Base-by-base conservation (phyloP, 1,139 yeast species). In the Pichia sp. region DNA sequence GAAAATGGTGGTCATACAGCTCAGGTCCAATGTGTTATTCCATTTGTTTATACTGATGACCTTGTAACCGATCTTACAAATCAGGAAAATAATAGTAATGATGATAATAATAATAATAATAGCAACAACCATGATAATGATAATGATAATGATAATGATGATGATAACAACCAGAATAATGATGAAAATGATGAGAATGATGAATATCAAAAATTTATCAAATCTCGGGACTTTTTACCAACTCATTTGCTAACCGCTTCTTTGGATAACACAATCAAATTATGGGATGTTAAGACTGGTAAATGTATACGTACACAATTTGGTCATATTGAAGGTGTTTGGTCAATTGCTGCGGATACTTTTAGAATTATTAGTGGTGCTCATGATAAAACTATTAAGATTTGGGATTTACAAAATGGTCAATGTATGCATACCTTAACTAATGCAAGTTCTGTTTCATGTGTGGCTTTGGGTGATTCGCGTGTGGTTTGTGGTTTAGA, bases 281-380 rank as follows among this genome's bases (percentile, higher is more conserved):
- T 92, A 40, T 92, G 97, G 97, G 95, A 89, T 56, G 82, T 89
- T 31, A 71, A 73, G 51, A 78, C 94, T 0, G 97, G 97, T 4
- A 78, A 79, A 62, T 90, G 97, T 59, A 78, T 87, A 22, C 73
- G 97, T 47, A 90, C 98, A 0, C 90, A 92, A 62, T 90, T 90
- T 66, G 98, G 98, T 6, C 98, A 92, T 60, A 87, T 90, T 45
- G 97, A 92, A 64, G 97, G 97, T 22, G 96, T 92, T 22, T 90
- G 97, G 97, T 87, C 92, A 35, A 84, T 92, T 49, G 87, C 92
- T 20, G 95, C 97, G 0, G 97, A 92, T 67, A 89, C 92, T 37
- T 92, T 92, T 71, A 74, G 98, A 54, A 85, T 92, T 38, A 86
- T 90, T 20, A 82, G 94, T 59, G 97, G 97, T 3, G 92, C 96